These are phyloP conservation scores for Stagonosporopsis vannaccii DNA, from an alignment of 2,329 filamentous ascomycete genomes.

Conservation along the genomic window DNA sequence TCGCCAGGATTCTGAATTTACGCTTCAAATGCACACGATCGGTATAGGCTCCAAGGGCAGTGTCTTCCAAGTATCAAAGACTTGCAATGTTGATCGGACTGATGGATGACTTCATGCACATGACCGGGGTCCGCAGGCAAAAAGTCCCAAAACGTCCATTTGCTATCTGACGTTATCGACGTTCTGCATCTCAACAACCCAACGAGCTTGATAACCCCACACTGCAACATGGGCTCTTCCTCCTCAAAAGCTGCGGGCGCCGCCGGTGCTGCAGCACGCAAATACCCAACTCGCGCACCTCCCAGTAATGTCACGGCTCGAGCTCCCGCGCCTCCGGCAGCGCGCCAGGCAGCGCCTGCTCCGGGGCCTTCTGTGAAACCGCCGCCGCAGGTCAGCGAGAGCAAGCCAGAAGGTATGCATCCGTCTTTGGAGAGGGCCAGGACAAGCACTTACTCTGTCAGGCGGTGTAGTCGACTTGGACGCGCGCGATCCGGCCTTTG, in stretches of 20 bases:
- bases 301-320: constrained; percentile 46
- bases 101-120: constrained; percentile 13
- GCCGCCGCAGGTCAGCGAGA: constrained; percentile 47
- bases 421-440: no score
- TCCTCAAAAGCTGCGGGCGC: constrained; percentile 63
- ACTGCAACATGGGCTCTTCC: constrained; percentile 59
- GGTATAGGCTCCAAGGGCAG: background rate
- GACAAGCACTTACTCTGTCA: background rate
- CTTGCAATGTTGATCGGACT: background rate
- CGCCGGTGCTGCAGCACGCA: constrained; percentile 59
- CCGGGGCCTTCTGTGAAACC: constrained; percentile 53
- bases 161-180: constrained; percentile 36
- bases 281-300: constrained; percentile 61
- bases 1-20: background rate
- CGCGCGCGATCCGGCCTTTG: constrained; percentile 70
- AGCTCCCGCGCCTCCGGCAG: constrained; percentile 40
- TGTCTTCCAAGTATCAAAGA: background rate
- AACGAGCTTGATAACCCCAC: constrained; percentile 11
- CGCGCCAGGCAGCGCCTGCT: constrained; percentile 33
- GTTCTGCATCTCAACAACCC: constrained; percentile 34
- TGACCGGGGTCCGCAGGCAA: constrained; percentile 6
- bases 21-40: background rate
- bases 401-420: constrained; percentile 49
- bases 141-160: constrained; percentile 14
- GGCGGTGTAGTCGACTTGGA: constrained; percentile 64